phyloP scores from a whole-genome alignment of 2,329 filamentous ascomycete genomes.

The Aureobasidium pullulans region DNA sequence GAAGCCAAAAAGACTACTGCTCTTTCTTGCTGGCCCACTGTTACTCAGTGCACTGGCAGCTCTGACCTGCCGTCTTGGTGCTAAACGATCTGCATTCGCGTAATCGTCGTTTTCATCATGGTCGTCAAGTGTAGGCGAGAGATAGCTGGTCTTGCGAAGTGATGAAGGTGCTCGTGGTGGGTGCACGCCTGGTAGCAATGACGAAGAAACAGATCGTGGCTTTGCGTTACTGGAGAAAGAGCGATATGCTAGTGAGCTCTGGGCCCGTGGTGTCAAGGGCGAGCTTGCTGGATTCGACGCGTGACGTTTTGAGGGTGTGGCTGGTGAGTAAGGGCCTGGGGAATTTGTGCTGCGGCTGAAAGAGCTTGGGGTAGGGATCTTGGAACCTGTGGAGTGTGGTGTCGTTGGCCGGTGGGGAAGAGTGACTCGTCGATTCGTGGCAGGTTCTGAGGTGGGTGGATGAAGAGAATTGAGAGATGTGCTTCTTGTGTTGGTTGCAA shows the following conservation, averaged over 20 bases:
- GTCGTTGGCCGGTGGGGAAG: slow-evolving; percentile 6
- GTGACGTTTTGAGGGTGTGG: slow-evolving; percentile 1
- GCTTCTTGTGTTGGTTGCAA: slow-evolving; percentile 50
- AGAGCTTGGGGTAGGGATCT: slow-evolving; percentile 9
- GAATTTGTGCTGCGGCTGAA: slow-evolving; percentile 4
- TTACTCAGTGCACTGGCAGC: not conserved
- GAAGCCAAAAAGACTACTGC: not conserved
- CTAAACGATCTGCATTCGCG: not conserved
- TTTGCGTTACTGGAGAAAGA: not conserved
- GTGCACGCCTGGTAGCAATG: not conserved
- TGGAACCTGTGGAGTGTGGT: slow-evolving; percentile 4
- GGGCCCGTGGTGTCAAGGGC: not conserved
- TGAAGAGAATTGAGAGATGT: slow-evolving; percentile 24
- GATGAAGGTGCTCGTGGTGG: not conserved
- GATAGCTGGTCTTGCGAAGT: slow-evolving; percentile 8
- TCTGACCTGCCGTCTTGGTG: not conserved
- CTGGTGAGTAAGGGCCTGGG: not conserved
- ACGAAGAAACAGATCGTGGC: not conserved
- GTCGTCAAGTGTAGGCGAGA: not conserved
- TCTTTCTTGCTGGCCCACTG: not conserved
- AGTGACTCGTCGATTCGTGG: slow-evolving; percentile 26
- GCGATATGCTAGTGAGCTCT: not conserved
- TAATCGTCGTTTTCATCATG: slow-evolving; percentile 1
- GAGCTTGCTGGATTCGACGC: not conserved
- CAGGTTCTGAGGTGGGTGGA: slow-evolving; percentile 27